These are phyloP conservation scores for Eutypella sp. DNA, from an alignment of 2,329 filamentous ascomycete genomes.

Conservation along the genomic window DNA sequence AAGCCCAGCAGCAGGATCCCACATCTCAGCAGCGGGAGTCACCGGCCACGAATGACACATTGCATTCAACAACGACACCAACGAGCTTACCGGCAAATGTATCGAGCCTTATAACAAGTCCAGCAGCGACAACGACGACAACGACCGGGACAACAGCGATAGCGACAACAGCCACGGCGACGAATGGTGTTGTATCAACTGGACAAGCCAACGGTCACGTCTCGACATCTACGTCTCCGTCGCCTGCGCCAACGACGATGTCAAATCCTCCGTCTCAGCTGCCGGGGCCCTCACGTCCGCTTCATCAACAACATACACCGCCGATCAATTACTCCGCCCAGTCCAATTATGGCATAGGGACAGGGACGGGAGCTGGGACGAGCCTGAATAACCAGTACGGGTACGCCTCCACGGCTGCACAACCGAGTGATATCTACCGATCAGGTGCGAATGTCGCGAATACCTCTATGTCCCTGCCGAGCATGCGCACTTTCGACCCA, in stretches of 20 bases:
- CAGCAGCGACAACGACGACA: constrained; percentile 4
- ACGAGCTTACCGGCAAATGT: too few species aligned
- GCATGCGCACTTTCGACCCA: constrained; percentile 39
- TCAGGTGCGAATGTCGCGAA: constrained; percentile 23
- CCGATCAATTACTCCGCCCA: constrained; percentile 21
- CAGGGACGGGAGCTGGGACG: constrained; percentile 22
- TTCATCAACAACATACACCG: not conserved
- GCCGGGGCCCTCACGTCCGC: constrained; percentile 22
- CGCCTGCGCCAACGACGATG: constrained; percentile 19
- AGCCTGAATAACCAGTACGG: constrained; percentile 25
- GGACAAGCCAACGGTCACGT: not conserved
- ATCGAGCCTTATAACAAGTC: too few species aligned
- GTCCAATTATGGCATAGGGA: too few species aligned
- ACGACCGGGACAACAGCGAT: not conserved
- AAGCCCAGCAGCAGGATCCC: constrained; percentile 16
- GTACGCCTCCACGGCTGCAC: constrained; percentile 19
- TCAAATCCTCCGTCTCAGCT: constrained; percentile 25
- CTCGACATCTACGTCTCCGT: constrained; percentile 12
- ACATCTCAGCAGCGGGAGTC: not conserved
- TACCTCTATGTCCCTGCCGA: constrained; percentile 34
- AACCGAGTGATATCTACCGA: constrained; percentile 32
- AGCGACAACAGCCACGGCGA: not conserved
- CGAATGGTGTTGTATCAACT: not conserved
- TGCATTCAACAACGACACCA: too few species aligned
- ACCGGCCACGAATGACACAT: constrained; percentile 8